Conservation (phyloP, 257 asterid genomes). For the Solanum acaule region DNA sequence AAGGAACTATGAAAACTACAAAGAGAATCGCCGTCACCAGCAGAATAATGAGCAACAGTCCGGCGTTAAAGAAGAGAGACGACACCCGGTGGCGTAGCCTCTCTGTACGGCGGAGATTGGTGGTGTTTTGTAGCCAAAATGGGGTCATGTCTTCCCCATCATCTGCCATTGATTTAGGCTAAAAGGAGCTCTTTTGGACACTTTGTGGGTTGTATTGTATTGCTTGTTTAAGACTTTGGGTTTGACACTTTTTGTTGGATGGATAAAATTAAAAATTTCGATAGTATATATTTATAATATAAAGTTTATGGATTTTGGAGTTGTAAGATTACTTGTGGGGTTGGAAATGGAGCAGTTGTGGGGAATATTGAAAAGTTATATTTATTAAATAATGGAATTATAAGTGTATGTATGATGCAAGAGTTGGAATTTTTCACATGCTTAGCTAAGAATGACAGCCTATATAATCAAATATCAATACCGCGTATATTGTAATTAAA, state of each 20-base stretch:
- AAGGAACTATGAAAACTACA: constrained; percentile 50
- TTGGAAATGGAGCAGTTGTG: constrained; percentile 33
- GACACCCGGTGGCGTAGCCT: constrained; percentile 44
- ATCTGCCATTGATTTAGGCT: constrained; percentile 37
- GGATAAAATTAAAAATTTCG: background rate
- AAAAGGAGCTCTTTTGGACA: constrained; percentile 3
- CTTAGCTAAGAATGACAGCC: constrained; percentile 2
- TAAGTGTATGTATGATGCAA: background rate
- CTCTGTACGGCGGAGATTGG: constrained; percentile 45
- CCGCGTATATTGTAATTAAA: constrained; percentile 1
- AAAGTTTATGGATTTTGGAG: background rate
- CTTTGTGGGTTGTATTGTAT: background rate
- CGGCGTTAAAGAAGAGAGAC: constrained; percentile 56
- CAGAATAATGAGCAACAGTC: constrained; percentile 41
- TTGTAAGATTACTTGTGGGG: background rate
- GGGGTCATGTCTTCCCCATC: constrained; percentile 49
- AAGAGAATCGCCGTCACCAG: constrained; percentile 46
- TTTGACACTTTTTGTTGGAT: background rate
- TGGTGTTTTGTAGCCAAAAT: constrained; percentile 61
- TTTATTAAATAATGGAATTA: background rate
- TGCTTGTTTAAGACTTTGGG: background rate
- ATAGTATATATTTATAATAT: background rate
- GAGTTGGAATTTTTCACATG: background rate
- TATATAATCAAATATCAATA: background rate
- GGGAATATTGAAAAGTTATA: constrained; percentile 9